Evolutionary conservation across 495 filamentous ascomycete species (phyloP).

Genomic region (Daldinia loculata): DNA sequence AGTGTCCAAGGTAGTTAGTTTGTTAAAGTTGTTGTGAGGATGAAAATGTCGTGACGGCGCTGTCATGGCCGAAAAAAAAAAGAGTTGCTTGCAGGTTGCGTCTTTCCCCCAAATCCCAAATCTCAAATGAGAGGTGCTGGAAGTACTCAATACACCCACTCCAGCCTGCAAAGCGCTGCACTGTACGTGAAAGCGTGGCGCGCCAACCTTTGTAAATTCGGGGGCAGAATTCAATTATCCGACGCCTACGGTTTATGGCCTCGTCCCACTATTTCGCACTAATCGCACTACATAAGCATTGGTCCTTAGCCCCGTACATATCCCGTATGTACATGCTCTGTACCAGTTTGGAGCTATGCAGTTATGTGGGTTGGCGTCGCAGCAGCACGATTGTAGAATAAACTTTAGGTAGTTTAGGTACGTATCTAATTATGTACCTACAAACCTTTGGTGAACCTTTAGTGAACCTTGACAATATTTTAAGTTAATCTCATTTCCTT

Average conservation of each 20-base stretch:
- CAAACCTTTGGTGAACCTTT: too few relatives aligned
- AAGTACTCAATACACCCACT: constrained; percentile 13
- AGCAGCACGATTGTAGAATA: constrained; percentile 7
- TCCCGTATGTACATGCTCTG: neutral
- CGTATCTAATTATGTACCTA: neutral
- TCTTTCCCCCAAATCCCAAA: constrained; percentile 3
- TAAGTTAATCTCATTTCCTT: neutral
- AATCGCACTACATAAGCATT: neutral
- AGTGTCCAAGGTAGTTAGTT: constrained; percentile 8
- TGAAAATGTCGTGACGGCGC: constrained; percentile 37
- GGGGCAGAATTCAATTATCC: constrained; percentile 38
- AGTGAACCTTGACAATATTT: neutral
- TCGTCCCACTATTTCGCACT: constrained; percentile 14
- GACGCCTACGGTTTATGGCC: constrained; percentile 14
- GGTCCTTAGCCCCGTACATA: constrained; percentile 5
- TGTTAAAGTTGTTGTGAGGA: constrained; percentile 15
- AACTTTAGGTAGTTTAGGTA: neutral
- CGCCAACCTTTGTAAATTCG: constrained; percentile 34
- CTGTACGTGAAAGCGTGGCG: constrained; percentile 26
- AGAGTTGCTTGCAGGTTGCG: constrained; percentile 19
- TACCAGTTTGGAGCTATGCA: neutral
- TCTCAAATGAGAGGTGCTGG: constrained; percentile 21
- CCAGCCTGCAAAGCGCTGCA: constrained; percentile 11
- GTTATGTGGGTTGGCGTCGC: constrained; percentile 6
- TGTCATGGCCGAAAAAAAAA: constrained; percentile 31